Conservation (phyloP, 1,284 basidiomycete genomes). For the Moesziomyces sp. region DNA sequence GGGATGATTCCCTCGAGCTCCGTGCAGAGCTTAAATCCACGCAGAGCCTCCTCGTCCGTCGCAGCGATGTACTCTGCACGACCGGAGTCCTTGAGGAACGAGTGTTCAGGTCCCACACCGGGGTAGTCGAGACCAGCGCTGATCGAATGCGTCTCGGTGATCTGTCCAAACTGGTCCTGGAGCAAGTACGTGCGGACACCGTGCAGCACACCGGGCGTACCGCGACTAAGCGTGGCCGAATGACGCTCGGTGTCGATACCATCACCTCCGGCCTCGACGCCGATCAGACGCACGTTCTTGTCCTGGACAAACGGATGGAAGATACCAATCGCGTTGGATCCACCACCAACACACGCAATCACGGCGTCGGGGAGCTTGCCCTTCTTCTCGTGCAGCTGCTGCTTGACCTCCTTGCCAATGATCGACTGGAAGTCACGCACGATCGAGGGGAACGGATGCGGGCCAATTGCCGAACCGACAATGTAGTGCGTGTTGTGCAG, state of each 20-base stretch:
- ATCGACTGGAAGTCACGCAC: constrained; percentile 98
- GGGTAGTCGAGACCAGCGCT: constrained; percentile 82
- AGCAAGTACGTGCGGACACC: constrained; percentile 95
- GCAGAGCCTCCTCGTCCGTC: constrained; percentile 90
- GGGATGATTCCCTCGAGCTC: constrained; percentile 98
- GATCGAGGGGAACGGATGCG: constrained; percentile 98
- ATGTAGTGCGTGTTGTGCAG: constrained; percentile 88
- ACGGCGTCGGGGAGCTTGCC: constrained; percentile 93
- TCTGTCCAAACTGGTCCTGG: constrained; percentile 88
- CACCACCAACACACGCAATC: constrained; percentile 96
- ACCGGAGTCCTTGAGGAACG: constrained; percentile 92
- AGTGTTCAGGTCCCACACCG: constrained; percentile 94
- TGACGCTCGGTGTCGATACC: constrained; percentile 86
- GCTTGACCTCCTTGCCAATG: constrained; percentile 94
- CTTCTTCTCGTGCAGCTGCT: constrained; percentile 78
- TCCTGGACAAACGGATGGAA: constrained; percentile 63
- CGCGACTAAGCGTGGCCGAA: constrained; percentile 90
- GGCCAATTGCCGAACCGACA: constrained; percentile 95
- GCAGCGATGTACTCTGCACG: constrained; percentile 92
- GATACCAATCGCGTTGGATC: constrained; percentile 91
- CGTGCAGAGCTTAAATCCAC: constrained; percentile 89
- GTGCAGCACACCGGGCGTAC: constrained; percentile 92
- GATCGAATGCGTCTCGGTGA: constrained; percentile 96
- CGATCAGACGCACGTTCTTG: constrained; percentile 60
- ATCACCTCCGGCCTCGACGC: constrained; percentile 72